phyloP scores from a whole-genome alignment of 805 yeast species.

The Yarrowia hollandica region DNA sequence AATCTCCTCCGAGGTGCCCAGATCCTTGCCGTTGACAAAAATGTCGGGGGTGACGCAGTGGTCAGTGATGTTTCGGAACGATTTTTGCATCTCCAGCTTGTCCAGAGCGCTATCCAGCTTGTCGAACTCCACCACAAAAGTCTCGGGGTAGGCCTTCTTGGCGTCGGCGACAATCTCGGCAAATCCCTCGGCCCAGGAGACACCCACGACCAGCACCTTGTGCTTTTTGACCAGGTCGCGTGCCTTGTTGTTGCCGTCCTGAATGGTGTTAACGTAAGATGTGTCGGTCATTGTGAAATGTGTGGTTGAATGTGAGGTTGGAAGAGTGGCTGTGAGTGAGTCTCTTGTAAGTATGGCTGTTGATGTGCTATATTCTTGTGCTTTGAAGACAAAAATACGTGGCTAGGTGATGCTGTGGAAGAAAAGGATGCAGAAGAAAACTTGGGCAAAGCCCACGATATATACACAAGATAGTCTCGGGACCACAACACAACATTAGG shows the following conservation, averaged over 20 bases:
- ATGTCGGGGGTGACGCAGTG: conserved; percentile 6
- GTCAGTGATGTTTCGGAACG: conserved; percentile 21
- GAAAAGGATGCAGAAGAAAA: neutral
- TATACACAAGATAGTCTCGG: conserved; percentile 17
- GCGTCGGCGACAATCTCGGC: conserved; percentile 1
- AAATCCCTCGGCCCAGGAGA: conserved; percentile 5
- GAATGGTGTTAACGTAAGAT: conserved; percentile 24
- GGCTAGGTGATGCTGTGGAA: neutral
- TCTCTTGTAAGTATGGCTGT: neutral
- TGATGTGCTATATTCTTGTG: neutral
- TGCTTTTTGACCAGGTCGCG: conserved; percentile 13
- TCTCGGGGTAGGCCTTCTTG: conserved; percentile 17
- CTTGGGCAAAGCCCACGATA: conserved; percentile 1
- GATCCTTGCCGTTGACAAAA: conserved; percentile 16
- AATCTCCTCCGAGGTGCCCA: conserved; percentile 13
- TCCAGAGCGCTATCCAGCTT: conserved; percentile 1
- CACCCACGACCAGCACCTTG: conserved; percentile 15
- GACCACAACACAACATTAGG: conserved; percentile 1
- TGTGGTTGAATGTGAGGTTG: neutral
- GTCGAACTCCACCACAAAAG: conserved; percentile 20
- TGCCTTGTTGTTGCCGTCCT: conserved; percentile 11
- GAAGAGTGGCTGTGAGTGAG: neutral
- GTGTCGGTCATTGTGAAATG: conserved; percentile 21
- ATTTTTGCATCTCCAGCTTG: conserved; percentile 21
- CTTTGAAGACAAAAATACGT: too few relatives aligned